Conservation (phyloP, 257 asterid species). For the Solanum lycopersicoides region DNA sequence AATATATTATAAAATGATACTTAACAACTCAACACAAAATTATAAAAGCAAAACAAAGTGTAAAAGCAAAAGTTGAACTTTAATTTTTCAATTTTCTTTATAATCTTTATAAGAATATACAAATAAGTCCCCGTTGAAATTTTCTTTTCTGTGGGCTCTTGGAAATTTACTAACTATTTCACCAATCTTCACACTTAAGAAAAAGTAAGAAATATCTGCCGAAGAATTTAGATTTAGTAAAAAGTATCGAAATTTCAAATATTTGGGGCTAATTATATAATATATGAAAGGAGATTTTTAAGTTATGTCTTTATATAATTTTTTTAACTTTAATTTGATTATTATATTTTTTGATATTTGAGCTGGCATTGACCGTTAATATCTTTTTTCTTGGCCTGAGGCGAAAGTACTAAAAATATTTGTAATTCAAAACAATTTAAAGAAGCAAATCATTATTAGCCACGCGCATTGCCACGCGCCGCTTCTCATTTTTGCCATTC, state of each 20-base stretch:
- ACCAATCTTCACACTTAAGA: neutral
- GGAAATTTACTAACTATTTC: neutral
- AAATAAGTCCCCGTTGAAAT: neutral
- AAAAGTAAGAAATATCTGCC: neutral
- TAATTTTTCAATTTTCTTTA: neutral
- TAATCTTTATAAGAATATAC: too few relatives aligned
- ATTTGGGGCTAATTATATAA: too few relatives aligned
- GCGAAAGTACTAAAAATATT: neutral
- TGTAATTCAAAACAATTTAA: neutral
- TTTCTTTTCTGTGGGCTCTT: neutral
- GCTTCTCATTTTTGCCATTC: neutral
- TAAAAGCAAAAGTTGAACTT: neutral
- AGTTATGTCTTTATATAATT: too few relatives aligned
- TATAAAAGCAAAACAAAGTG: neutral
- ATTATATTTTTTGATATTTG: neutral
- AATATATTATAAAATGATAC: too few relatives aligned
- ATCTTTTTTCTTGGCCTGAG: neutral
- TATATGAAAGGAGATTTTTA: too few relatives aligned
- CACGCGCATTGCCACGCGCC: neutral
- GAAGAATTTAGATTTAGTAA: neutral
- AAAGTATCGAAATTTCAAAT: too few relatives aligned
- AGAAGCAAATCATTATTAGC: neutral
- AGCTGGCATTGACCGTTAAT: neutral
- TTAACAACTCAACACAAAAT: accelerated
- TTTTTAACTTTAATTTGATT: too few relatives aligned